A percentile compares a stretch with the other conserved stretches of the same genome.
These are phyloP conservation scores for Argentina anserina DNA, from an alignment of 306 rosid species.

Conservation along the genomic window DNA sequence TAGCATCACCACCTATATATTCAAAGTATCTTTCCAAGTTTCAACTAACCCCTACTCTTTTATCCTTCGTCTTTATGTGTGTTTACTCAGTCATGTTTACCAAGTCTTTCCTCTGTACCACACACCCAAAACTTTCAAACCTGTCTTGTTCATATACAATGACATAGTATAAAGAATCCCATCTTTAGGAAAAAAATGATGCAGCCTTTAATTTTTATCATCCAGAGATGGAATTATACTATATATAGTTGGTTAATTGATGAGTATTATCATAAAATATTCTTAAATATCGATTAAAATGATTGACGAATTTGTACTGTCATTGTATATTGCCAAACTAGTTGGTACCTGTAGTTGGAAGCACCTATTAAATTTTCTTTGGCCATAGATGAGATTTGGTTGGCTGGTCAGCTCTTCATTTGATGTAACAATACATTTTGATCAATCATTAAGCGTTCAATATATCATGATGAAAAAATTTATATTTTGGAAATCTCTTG, in stretches of 20 bases:
- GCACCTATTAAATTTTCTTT: conserved; percentile 21
- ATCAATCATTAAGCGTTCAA: conserved; percentile 17
- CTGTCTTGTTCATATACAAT: background rate
- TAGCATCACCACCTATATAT: conserved; percentile 10
- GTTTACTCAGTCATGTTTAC: conserved; percentile 4
- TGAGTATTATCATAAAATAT: background rate
- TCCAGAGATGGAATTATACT: conserved; percentile 5
- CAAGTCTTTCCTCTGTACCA: background rate
- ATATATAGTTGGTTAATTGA: background rate
- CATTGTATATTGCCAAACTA: conserved; percentile 7
- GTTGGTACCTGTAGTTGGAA: background rate
- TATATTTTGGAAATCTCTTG: background rate
- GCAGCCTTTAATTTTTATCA: conserved; percentile 10
- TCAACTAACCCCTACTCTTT: background rate
- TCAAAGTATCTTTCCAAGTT: conserved; percentile 11
- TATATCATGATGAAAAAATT: conserved; percentile 9
- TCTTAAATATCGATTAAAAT: background rate
- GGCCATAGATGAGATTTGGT: conserved; percentile 26
- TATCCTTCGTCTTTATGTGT: background rate
- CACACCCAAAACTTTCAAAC: background rate
- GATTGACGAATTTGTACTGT: background rate
- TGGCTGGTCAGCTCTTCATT: conserved; percentile 30
- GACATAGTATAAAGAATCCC: background rate
- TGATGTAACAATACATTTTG: conserved; percentile 33
- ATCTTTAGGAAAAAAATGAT: background rate